Evolutionary conservation across 208 protist species (phyloP).

Genomic region (Sergeia podlipaevii): DNA sequence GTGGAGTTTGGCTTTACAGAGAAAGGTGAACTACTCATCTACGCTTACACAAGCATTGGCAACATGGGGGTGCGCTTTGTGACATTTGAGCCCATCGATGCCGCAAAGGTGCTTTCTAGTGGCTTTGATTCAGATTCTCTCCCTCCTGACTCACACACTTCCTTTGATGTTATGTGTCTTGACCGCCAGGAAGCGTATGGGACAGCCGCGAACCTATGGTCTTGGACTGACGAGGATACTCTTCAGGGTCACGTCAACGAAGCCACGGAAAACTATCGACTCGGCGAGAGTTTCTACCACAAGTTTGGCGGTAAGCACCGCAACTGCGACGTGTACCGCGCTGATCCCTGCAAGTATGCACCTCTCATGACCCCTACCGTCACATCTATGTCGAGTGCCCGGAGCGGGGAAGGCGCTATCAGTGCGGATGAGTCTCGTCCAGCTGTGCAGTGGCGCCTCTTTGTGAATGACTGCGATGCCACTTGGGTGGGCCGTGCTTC

Average conservation of each 20-base stretch:
- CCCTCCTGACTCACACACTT: constrained; percentile 39
- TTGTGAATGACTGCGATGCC: constrained; percentile 81
- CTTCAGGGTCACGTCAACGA: constrained; percentile 55
- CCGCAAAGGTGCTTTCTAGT: background rate
- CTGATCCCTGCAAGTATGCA: constrained; percentile 75
- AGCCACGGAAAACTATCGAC: constrained; percentile 41
- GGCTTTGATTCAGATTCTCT: constrained; percentile 12
- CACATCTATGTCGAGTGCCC: constrained; percentile 13
- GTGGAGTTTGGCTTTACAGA: constrained; percentile 65
- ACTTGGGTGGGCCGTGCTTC: constrained; percentile 78
- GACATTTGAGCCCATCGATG: constrained; percentile 71
- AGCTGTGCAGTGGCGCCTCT: constrained; percentile 70
- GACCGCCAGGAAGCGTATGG: constrained; percentile 56
- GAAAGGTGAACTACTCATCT: constrained; percentile 50
- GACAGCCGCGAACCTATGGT: constrained; percentile 48
- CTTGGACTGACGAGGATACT: constrained; percentile 30
- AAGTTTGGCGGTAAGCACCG: constrained; percentile 88
- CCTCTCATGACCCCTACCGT: constrained; percentile 70
- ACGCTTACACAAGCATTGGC: constrained; percentile 66
- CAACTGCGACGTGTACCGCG: constrained; percentile 74
- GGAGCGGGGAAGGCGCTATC: background rate
- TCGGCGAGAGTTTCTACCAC: constrained; percentile 86
- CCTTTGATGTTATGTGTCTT: constrained; percentile 76
- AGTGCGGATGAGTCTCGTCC: constrained; percentile 11
- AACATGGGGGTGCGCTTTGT: constrained; percentile 83